Evolutionary conservation across 441 rosid genomes (phyloP).

Genomic region (Macaranga tanarius): DNA sequence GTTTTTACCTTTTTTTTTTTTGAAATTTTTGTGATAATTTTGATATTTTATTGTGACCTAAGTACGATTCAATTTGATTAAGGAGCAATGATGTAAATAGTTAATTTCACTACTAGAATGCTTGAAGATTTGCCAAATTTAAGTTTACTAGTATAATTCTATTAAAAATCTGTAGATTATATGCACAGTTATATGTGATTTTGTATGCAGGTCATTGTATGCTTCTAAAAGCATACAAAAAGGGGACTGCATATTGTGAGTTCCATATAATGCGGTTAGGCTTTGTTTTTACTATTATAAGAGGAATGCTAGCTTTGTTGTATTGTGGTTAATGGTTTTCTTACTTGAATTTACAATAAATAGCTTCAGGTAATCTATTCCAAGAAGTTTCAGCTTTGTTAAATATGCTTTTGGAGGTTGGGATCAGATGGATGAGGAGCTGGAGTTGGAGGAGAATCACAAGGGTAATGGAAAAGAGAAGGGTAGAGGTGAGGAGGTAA

Average conservation of each 20-base stretch:
- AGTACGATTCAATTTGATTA: too few species aligned
- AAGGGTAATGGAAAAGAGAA: slow-evolving; percentile 60
- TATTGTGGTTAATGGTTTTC: slow-evolving; percentile 8
- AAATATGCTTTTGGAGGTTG: slow-evolving; percentile 34
- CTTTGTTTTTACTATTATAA: neutral
- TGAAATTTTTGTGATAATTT: neutral
- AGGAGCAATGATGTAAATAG: too few species aligned
- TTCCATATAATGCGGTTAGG: slow-evolving; percentile 61
- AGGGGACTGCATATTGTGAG: slow-evolving; percentile 70
- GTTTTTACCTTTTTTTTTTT: too few species aligned
- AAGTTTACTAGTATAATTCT: too few species aligned
- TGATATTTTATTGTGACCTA: too few species aligned
- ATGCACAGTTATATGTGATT: neutral
- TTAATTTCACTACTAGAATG: too few species aligned
- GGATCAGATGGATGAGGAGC: slow-evolving; percentile 81
- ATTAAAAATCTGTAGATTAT: too few species aligned
- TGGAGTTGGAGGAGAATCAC: slow-evolving; percentile 82
- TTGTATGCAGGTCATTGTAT: slow-evolving; percentile 54
- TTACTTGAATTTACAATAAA: slow-evolving; percentile 50
- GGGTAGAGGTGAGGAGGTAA: slow-evolving; percentile 60
- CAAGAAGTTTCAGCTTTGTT: slow-evolving; percentile 42
- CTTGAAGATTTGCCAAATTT: too few species aligned
- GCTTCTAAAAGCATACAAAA: slow-evolving; percentile 51
- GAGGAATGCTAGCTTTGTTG: neutral
- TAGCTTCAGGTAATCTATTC: slow-evolving; percentile 55